Evolutionary conservation across 768 basidiomycete genomes (phyloP).

Genomic region (Lentinula aciculospora): DNA sequence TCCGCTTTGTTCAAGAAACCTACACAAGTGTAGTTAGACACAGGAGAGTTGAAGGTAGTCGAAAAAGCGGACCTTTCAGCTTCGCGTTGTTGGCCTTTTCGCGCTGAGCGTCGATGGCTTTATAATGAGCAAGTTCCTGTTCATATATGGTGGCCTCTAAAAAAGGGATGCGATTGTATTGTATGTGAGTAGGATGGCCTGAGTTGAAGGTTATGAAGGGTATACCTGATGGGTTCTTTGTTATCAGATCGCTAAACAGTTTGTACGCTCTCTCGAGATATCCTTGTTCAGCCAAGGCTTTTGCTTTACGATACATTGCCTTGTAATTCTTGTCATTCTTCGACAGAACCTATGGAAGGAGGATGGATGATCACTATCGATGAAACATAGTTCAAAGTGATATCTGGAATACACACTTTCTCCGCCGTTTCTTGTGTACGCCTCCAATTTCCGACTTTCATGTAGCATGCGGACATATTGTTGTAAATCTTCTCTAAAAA

Average conservation of each 20-base stretch:
- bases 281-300: constrained; percentile 71
- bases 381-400: too few relatives aligned
- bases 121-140: constrained; percentile 60
- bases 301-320: constrained; percentile 76
- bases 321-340: constrained; percentile 77
- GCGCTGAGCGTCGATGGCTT: constrained; percentile 58
- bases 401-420: constrained; percentile 53
- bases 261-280: constrained; percentile 69
- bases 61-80: constrained; percentile 54
- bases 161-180: constrained; percentile 6
- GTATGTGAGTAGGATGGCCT: neutral
- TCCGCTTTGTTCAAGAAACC: constrained; percentile 44
- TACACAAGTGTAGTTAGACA: constrained; percentile 14
- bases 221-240: constrained; percentile 56
- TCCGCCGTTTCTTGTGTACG: constrained; percentile 78
- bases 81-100: constrained; percentile 64
- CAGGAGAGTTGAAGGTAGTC: neutral
- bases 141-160: constrained; percentile 54
- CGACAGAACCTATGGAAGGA: constrained; percentile 52
- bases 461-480: constrained; percentile 81
- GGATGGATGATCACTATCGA: neutral
- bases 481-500: constrained; percentile 79
- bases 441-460: constrained; percentile 77
- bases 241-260: constrained; percentile 58
- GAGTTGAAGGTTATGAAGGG: constrained; percentile 1